Evolutionary conservation across 306 rosid species (phyloP), one percentile per base, ranked within the genome.

Genomic region (Trifolium repens): DNA sequence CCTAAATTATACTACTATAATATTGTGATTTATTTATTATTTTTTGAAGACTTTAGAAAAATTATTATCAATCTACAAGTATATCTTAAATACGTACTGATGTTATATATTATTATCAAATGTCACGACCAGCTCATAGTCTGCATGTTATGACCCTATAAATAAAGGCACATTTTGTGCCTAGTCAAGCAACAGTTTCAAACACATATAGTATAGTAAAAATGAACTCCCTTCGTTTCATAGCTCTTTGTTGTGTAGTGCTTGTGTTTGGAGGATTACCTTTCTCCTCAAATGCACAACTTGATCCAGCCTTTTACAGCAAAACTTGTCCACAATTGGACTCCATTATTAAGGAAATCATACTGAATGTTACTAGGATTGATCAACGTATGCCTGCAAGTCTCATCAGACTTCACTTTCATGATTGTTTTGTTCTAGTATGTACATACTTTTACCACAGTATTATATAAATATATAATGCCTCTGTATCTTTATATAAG

Each of bases 381-480:
- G 90, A 88, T 68, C 78, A 1, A 77, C 32, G 85, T 1, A 84
- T 86, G 7, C 80, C 77, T 26, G 90, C 84, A 37, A 84, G 87
- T 70, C 79, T 88, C 68, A n/a, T 73, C 2, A 80, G 92, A 71
- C 88, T 88, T 82, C 85, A 82, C 49, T 86, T 88, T 59, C 92
- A 88, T 10, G 92, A 86, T 22, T 88, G 92, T 79, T 88, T 88
- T 16, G 90, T 88, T 40, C 14, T 10, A 57, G 63, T 57, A 57
- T 57, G 63, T 57, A 27, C 32, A 27, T 24, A n/a, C n/a, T n/a
- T n/a, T n/a, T n/a, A n/a, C n/a, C n/a, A n/a, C n/a, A n/a, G n/a
- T n/a, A n/a, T n/a, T n/a, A n/a, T n/a, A n/a, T n/a, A n/a, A n/a
- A n/a, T n/a, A n/a, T n/a, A n/a, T n/a, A n/a, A n/a, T n/a, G n/a